Evolutionary conservation across 176 grass and related monocot species (phyloP).

Genomic region (Avena eriantha): DNA sequence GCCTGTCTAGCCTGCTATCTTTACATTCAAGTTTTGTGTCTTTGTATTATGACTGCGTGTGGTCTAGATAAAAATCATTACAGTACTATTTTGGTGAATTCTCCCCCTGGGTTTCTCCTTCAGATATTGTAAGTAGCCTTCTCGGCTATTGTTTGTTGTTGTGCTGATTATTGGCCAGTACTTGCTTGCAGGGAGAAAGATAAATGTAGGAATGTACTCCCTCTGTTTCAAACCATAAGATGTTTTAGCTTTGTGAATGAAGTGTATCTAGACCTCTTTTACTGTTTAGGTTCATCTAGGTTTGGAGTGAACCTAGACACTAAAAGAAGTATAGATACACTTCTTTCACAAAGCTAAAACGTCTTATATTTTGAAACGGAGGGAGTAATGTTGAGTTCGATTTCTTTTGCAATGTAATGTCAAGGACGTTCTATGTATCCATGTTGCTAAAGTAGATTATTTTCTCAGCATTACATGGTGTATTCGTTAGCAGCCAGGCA

Average conservation of each 20-base stretch:
- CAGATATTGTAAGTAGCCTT: neutral
- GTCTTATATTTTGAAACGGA: too few species aligned
- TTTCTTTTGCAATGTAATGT: neutral
- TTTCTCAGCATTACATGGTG: neutral
- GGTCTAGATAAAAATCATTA: neutral
- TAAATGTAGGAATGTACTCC: too few species aligned
- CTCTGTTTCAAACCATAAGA: too few species aligned
- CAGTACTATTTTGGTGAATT: neutral
- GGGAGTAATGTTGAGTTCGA: neutral
- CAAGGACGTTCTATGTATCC: neutral
- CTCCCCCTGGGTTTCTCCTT: neutral
- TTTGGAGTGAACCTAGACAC: too few species aligned
- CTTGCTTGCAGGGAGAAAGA: neutral
- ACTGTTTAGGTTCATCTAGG: too few species aligned
- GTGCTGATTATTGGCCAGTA: neutral
- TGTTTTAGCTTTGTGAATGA: too few species aligned
- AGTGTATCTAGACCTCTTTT: too few species aligned
- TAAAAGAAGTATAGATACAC: too few species aligned
- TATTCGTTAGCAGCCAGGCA: neutral
- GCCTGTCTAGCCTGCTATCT: neutral
- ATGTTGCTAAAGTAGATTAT: neutral
- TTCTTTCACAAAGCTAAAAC: too few species aligned
- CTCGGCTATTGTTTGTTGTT: neutral
- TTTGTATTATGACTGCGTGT: slow-evolving; percentile 15
- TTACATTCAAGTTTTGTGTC: neutral